Evolutionary conservation across 495 filamentous ascomycete genomes (phyloP).

Genomic region (Podospora fimiseda): DNA sequence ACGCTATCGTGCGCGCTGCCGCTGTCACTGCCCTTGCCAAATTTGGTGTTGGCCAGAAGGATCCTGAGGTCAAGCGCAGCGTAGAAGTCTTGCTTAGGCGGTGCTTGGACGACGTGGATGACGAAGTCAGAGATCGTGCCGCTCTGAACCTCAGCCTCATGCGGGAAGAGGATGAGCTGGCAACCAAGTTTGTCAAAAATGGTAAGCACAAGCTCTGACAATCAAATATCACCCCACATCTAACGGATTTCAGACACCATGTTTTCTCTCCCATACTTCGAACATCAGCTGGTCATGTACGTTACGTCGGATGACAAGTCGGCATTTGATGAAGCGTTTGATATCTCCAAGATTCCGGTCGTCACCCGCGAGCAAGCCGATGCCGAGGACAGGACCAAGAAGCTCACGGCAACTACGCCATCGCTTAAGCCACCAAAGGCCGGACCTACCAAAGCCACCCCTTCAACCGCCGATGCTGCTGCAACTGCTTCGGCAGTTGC

Average conservation of each 20-base stretch:
- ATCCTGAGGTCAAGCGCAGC: constrained; percentile 91
- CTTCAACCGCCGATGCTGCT: constrained; percentile 62
- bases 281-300: constrained; percentile 97
- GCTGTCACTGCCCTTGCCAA: constrained; percentile 94
- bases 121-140: constrained; percentile 94
- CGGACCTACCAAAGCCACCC: constrained; percentile 67
- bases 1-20: constrained; percentile 89
- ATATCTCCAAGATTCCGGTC: constrained; percentile 83
- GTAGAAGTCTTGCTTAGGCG: constrained; percentile 87
- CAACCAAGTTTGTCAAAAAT: constrained; percentile 82
- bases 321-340: constrained; percentile 80
- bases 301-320: constrained; percentile 84
- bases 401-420: constrained; percentile 83
- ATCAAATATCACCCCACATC: too few relatives aligned
- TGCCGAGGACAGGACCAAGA: constrained; percentile 95
- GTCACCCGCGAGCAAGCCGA: constrained; percentile 93
- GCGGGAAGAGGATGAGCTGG: constrained; percentile 76
- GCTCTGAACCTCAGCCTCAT: constrained; percentile 89
- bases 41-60: constrained; percentile 95
- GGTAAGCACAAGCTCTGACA: constrained; percentile 58
- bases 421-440: constrained; percentile 90
- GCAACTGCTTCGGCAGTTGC: constrained; percentile 68
- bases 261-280: constrained; percentile 91
- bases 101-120: constrained; percentile 94
- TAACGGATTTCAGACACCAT: constrained; percentile 68